These are phyloP conservation scores for Evernia prunastri DNA, from an alignment of 495 filamentous ascomycete genomes.

Conservation along the genomic window DNA sequence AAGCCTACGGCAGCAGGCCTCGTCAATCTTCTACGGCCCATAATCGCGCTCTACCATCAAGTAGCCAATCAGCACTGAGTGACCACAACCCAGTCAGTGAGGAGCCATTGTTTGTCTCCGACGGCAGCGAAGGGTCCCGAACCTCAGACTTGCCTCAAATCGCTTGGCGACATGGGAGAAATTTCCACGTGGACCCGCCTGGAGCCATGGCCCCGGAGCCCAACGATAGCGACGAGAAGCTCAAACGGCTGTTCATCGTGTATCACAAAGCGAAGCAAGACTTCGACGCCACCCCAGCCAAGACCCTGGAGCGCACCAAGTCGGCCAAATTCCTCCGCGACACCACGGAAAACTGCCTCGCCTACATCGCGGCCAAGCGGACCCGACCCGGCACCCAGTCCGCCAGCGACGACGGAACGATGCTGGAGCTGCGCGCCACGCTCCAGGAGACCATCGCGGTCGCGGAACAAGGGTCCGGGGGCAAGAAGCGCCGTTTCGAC, in stretches of 20 bases:
- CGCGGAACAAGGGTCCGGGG: conserved; percentile 37
- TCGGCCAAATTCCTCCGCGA: conserved; percentile 45
- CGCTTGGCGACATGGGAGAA: background rate
- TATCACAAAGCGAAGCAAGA: conserved; percentile 39
- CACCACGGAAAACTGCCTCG: conserved; percentile 41
- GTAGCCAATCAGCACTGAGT: background rate
- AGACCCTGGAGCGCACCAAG: conserved; percentile 26
- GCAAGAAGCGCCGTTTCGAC: conserved; percentile 42
- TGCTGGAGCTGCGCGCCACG: conserved; percentile 33
- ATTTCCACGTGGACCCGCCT: too few species aligned
- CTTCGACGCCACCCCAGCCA: conserved; percentile 27
- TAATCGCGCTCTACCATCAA: background rate
- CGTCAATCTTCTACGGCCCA: background rate
- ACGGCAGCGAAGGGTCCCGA: conserved; percentile 1
- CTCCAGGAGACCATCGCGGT: conserved; percentile 32
- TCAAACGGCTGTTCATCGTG: conserved; percentile 33
- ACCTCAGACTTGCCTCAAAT: background rate
- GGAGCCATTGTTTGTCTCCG: background rate
- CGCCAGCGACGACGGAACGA: too few species aligned
- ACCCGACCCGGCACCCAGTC: background rate
- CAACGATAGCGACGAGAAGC: conserved; percentile 14
- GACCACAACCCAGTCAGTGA: conserved; percentile 1
- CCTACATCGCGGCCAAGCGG: conserved; percentile 32
- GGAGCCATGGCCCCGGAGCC: background rate
- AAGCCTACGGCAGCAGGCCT: background rate